Conservation (phyloP, 306 rosid species). For the Dryas alaskensis region DNA sequence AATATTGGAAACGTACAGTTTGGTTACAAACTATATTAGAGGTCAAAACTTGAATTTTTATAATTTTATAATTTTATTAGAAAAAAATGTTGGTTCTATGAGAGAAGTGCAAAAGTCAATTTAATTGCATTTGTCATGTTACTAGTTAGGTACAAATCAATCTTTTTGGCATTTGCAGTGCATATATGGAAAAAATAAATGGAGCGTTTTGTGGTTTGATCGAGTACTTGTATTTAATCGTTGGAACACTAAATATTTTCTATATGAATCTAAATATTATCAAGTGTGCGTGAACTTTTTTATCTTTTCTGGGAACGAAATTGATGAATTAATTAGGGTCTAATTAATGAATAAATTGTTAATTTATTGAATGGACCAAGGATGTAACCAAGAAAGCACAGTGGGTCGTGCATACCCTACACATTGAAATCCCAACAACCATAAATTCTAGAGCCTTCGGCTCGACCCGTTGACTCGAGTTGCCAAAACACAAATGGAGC, state of each 20-base stretch:
- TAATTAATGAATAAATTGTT: neutral
- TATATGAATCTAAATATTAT: no score
- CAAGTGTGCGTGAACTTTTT: no score
- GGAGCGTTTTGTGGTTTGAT: no score
- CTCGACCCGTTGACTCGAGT: no score
- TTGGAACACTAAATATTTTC: no score
- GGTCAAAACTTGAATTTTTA: neutral
- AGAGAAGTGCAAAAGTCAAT: neutral
- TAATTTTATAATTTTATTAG: neutral
- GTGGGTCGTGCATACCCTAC: neutral
- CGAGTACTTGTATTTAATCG: no score
- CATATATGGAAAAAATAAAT: no score
- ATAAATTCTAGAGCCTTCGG: no score
- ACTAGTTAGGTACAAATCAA: neutral
- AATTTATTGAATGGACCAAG: neutral
- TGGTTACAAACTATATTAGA: neutral
- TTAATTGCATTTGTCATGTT: neutral
- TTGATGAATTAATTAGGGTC: neutral
- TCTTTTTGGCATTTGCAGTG: neutral
- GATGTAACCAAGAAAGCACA: neutral
- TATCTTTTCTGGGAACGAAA: neutral
- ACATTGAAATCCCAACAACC: neutral
- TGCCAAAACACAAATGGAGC: neutral
- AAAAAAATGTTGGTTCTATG: neutral
- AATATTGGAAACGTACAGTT: neutral